Evolutionary conservation across 2,329 filamentous ascomycete species (phyloP), one percentile per base, ranked within the genome.

Genomic region (Colletotrichum sp.): DNA sequence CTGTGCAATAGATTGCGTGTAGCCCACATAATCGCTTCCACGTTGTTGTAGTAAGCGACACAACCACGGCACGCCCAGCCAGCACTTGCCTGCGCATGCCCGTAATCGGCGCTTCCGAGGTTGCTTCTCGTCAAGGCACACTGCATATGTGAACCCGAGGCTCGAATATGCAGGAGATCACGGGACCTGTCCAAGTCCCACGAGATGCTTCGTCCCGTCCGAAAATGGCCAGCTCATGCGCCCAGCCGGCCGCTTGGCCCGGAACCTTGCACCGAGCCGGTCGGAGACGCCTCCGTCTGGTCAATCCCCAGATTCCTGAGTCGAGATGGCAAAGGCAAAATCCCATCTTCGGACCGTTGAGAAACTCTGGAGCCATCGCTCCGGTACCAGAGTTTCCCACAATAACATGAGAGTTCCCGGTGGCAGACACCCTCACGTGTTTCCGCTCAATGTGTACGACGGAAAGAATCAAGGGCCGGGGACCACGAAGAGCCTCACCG

Each of bases 361-460:
- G 39, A 68, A 75, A 72, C 55, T 71, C 66, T 72, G 73, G 73
- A 73, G 18, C 18, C 39, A 30, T 55, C 18, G 34, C 69, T 72
- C 73, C 73, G 69, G 39, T 13, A 22, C 16, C 57, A 68, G 28
- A 32, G 63, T 52, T 72, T 59, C 18, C 55, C 63, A 48, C 30
- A 13, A 24, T 12, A 48, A 39, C n/a, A 52, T 52, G 64, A 68
- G 32, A 73, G 26, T 68, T 75, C 18, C 24, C 62, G 26, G 26
- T 36, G 55, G 62, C 72, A 66, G 32, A 52, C 48, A 36, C 62
- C 60, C 60, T 71, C 68, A 24, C 67, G 62, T 67, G 67, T 28
- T n/a, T 22, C 66, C 12, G 15, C 39, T 44, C 39, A 62, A 70
- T 44, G 59, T n/a, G 67, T 73, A 55, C 13, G 55, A 57, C 44